phyloP scores from a whole-genome alignment of 2,329 filamentous ascomycete genomes.

The Incumbomyces delicatus region DNA sequence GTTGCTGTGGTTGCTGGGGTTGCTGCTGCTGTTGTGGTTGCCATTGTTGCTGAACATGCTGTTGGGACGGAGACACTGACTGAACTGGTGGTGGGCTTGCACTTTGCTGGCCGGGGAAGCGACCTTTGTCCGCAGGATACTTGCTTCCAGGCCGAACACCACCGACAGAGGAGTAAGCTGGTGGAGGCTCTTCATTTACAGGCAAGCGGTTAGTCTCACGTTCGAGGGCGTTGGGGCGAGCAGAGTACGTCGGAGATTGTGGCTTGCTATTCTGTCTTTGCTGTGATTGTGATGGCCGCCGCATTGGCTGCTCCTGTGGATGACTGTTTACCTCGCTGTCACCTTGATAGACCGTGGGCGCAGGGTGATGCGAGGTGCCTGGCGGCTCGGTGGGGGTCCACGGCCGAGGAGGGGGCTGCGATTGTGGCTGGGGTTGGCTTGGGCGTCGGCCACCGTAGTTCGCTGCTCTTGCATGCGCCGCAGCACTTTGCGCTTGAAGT shows the following conservation, averaged over 20 bases:
- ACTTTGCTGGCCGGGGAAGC: conserved; percentile 7
- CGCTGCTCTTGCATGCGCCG: conserved; percentile 61
- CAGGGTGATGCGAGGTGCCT: conserved; percentile 76
- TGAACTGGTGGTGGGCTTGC: conserved; percentile 11
- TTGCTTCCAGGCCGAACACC: conserved; percentile 39
- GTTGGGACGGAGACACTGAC: conserved; percentile 19
- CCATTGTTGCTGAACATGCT: conserved; percentile 17
- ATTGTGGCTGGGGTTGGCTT: conserved; percentile 23
- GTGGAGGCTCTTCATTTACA: conserved; percentile 58
- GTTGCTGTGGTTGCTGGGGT: conserved; percentile 11
- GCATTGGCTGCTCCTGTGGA: conserved; percentile 25
- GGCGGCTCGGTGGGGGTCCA: conserved; percentile 95
- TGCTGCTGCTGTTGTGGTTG: conserved; percentile 15
- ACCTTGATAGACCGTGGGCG: conserved; percentile 86
- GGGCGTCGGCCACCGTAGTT: conserved; percentile 56
- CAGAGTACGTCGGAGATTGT: conserved; percentile 15
- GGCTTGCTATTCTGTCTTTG: conserved; percentile 34
- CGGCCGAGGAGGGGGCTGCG: conserved; percentile 47
- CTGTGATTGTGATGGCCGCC: conserved; percentile 21
- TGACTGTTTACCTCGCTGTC: conserved; percentile 53
- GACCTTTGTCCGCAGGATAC: conserved; percentile 69
- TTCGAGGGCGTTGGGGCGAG: conserved; percentile 58
- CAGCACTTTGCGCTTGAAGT: conserved; percentile 65
- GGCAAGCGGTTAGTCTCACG: conserved; percentile 79
- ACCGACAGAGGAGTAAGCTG: conserved; percentile 79